These are phyloP conservation scores for Talaromyces adpressus DNA, from an alignment of 495 filamentous ascomycete species.

Conservation along the genomic window DNA sequence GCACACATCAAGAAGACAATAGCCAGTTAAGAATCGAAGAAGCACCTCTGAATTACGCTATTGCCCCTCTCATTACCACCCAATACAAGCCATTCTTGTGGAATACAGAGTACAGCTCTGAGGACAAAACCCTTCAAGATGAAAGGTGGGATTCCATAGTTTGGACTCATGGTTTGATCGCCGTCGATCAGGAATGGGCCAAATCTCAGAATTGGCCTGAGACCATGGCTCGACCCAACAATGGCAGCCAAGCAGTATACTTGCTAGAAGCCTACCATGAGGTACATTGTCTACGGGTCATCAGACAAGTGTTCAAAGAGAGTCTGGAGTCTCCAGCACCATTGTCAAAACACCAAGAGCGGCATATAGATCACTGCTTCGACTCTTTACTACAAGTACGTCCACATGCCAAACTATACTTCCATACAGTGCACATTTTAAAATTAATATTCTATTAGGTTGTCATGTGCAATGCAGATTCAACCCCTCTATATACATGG, in stretches of 20 bases:
- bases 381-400: not conserved
- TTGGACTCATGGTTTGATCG: not conserved
- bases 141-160: not conserved
- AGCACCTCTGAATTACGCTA: not conserved
- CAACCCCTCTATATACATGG: not conserved
- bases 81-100: not conserved
- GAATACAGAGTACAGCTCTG: not conserved
- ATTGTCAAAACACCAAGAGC: not conserved
- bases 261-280: not conserved
- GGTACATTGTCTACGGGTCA: not conserved
- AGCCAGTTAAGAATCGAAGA: not conserved
- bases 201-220: not conserved
- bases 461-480: constrained; percentile 1
- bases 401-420: not conserved
- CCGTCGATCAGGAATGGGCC: not conserved
- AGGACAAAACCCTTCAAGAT: not conserved
- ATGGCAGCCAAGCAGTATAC: not conserved
- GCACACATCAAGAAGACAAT: not conserved
- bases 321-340: not conserved
- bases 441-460: not conserved
- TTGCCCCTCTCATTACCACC: not conserved
- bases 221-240: not conserved
- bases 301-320: not conserved
- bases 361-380: not conserved
- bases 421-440: not conserved